Evolutionary conservation across 1,284 basidiomycete genomes (phyloP), one percentile per base, ranked within the genome.

Genomic region (Vanrija pseudolonga): DNA sequence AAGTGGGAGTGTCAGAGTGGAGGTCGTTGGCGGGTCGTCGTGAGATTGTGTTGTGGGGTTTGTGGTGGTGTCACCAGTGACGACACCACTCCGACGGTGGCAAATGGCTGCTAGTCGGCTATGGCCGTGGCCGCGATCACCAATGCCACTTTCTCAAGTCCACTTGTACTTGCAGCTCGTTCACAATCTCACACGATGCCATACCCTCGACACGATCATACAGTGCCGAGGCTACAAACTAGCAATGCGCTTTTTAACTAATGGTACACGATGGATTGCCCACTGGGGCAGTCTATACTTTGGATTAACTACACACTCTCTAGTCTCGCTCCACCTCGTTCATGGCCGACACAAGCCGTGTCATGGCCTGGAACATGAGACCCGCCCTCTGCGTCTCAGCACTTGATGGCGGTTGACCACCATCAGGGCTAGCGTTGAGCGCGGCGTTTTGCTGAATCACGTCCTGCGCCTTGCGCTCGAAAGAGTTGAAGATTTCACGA

Each of bases 351-450:
- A 69, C 65, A 58, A 75, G 62, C 42, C 73, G 62, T 39, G 63
- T 62, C 60, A 72, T 71, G 19, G 71, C 73, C 60, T 75, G 73
- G 63, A 72, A 75, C 56, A 75, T 69, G 50, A 75, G 57, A 9
- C 73, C 73, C 4, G 73, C 73, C 41, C 73, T 59, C 59, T 75
- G 73, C 37, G 68, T 73, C 56, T 75, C 73, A 19, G 71, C 55
- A 47, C 66, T 66, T 17, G 55, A 55, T 18, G 45, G 42, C 24
- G 52, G 49, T 45, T 41, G 45, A 54, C 52, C 54, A 14, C 50
- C 52, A 42, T 53, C 55, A 15, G 45, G 26, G 15, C 49, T 45
- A 15, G 50, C 51, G n/a, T 55, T 37, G 6, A 57, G 45, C 19
- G 56, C 56, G 15, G 64, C 59, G n/a, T 64, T 62, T 22, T 64